These are phyloP conservation scores for Torulaspora delbrueckii DNA, from an alignment of 805 yeast genomes.

Conservation along the genomic window DNA sequence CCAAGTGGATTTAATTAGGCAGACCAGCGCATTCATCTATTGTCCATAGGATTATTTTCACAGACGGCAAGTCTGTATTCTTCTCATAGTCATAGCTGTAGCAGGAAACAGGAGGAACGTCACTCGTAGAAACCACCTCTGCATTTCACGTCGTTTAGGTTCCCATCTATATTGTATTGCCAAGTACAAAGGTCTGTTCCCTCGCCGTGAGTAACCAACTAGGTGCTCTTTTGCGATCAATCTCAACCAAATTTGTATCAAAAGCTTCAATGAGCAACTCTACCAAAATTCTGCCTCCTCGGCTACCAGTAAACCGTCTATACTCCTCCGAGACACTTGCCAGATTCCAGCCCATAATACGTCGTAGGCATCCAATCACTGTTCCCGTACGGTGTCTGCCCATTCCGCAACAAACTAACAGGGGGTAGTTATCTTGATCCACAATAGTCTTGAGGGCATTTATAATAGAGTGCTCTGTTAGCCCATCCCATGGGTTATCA, in stretches of 20 bases:
- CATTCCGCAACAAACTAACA: constrained; percentile 95
- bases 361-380: constrained; percentile 86
- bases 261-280: constrained; percentile 75
- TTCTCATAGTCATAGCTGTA: too few species aligned
- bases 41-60: too few species aligned
- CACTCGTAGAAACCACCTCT: background rate
- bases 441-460: constrained; percentile 74
- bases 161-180: background rate
- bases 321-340: constrained; percentile 92
- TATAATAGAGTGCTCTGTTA: constrained; percentile 74
- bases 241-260: constrained; percentile 31
- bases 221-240: constrained; percentile 31
- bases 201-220: constrained; percentile 32
- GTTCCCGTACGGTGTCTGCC: constrained; percentile 98
- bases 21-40: too few species aligned
- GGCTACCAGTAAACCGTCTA: constrained; percentile 84
- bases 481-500: constrained; percentile 92
- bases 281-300: constrained; percentile 89
- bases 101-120: too few species aligned
- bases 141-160: background rate
- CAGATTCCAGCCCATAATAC: constrained; percentile 95
- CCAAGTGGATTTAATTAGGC: too few species aligned
- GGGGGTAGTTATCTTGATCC: constrained; percentile 69
- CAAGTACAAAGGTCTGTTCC: background rate
- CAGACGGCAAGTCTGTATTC: too few species aligned